Evolutionary conservation across 2,329 filamentous ascomycete genomes (phyloP), one percentile per base, ranked within the genome.

Genomic region (Epichloe scottii): DNA sequence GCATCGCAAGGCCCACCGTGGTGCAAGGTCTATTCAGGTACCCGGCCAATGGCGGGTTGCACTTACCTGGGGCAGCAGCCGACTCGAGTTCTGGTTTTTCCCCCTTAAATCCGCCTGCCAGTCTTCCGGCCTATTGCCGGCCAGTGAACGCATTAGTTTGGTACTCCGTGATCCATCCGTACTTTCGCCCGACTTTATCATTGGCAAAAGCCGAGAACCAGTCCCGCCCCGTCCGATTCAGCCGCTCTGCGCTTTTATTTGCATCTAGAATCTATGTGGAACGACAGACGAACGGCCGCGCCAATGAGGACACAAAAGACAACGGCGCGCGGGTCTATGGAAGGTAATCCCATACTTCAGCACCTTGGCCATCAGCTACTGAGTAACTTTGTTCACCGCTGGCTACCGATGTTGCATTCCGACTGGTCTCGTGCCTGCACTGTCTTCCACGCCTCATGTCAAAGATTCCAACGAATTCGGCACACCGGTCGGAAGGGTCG

Each of bases 31-130:
- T 47, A 47, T 10, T 58, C 61, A 62, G 62, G 62, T 57, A 61
- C 60, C 54, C 52, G 54, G 45, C 64, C 64, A 66, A 66, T 66
- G 21, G 55, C 46, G 17, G 46, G 10, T 49, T n/a, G 26, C 26
- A 33, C 49, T 60, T 63, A 51, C 60, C 61, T 63, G 59, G 52
- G 52, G 19, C 23, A 17, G 26, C 30, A n/a, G n/a, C n/a, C 15
- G 42, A 30, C 11, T 35, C 26, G 15, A 17, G 26, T 26, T 26
- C 26, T 23, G 23, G 23, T 6, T 23, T 23, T 5, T 5, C 21
- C 21, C 21, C 21, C 19, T 19, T 19, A 19, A 23, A 6, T 23
- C 5, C 23, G 23, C 7, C 6, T 26, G 23, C 23, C 23, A 26
- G 23, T n/a, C n/a, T n/a, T n/a, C 21, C 21, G 4, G 21, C 21